Evolutionary conservation across 1,284 basidiomycete species (phyloP).

Genomic region (Hemileia vastatrix): DNA sequence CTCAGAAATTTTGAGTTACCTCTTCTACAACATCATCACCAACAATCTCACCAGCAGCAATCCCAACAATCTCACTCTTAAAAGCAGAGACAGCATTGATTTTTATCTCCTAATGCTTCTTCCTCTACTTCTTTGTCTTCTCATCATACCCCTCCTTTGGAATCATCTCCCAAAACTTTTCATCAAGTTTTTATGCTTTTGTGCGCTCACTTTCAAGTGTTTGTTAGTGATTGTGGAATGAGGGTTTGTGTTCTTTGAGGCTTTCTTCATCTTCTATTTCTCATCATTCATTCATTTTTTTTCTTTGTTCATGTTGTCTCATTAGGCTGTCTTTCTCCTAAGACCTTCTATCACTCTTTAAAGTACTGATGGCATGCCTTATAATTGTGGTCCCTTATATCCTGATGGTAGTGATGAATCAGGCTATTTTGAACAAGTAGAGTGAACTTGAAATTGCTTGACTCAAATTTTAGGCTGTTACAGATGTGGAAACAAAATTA

Average conservation of each 20-base stretch:
- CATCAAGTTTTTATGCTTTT: slow-evolving; percentile 67
- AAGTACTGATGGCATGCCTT: slow-evolving; percentile 68
- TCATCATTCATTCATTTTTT: neutral
- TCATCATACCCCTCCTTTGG: too few relatives aligned
- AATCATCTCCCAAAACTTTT: slow-evolving; percentile 20
- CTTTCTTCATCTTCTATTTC: neutral
- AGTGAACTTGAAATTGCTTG: slow-evolving; percentile 58
- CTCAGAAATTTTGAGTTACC: too few relatives aligned
- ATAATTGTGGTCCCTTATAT: slow-evolving; percentile 54
- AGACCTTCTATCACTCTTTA: slow-evolving; percentile 71
- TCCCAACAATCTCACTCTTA: too few relatives aligned
- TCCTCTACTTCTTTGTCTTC: too few relatives aligned
- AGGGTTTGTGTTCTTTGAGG: slow-evolving; percentile 51
- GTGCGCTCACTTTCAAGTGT: slow-evolving; percentile 63
- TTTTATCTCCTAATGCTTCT: too few relatives aligned
- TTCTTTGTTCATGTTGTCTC: neutral
- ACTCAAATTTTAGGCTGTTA: slow-evolving; percentile 70
- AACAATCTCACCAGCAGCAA: too few relatives aligned
- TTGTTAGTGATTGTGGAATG: slow-evolving; percentile 76
- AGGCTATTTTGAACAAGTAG: slow-evolving; percentile 49
- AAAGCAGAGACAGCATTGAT: too few relatives aligned
- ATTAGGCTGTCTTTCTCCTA: slow-evolving; percentile 66
- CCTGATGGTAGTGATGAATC: slow-evolving; percentile 47
- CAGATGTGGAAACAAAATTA: slow-evolving; percentile 62
- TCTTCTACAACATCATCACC: too few relatives aligned